Base-by-base conservation (phyloP, 2,329 filamentous ascomycete species). In the Colletotrichum plurivorum region DNA sequence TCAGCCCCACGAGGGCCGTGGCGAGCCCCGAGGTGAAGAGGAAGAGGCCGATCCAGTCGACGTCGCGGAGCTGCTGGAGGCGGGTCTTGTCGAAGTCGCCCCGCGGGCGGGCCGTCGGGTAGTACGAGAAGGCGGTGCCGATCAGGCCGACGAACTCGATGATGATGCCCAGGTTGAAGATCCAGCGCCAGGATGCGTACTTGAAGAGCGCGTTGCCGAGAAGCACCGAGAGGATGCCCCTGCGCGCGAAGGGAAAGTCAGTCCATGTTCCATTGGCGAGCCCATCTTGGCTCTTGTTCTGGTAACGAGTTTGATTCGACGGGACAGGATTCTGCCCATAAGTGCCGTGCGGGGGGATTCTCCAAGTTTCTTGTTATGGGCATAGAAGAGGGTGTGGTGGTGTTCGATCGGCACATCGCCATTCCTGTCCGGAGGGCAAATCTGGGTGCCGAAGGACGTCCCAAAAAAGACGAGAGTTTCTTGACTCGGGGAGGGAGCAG, bases 41-140 rank as follows among this genome's bases (percentile, higher is more conserved):
- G 16, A 52, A 16, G 1, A 76, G 62, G 9, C 76, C 76, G 5
- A 78, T 59, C 65, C 75, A 79, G 64, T 78, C 77, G 10, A 78
- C 72, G 43, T 77, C 73, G 58, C 73, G 73, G 63, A 78, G 74
- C 58, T 77, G 72, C 57, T 78, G 69, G 73, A 71, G 74, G 16
- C 74, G 74, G 6, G 75, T 73, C 61, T 75, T 78, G 27, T 75
- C 75, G 39, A 69, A 75, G 67, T 78, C 76, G 18, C 75, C 72
- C 27, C 75, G 73, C 9, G 75, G 74, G 5, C 70, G 73, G 20
- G 74, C 66, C 1, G 75, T 74, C 9, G 76, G 76, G 41, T 69
- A 69, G 65, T 77, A 77, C 46, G 76, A 76, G 25, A 73, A 58
- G 16, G 70, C 63, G 0, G 74, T 77, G 49, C 76, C 76, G 7